Conservation (phyloP, 305 asterid species). For the Andrographis paniculata region DNA sequence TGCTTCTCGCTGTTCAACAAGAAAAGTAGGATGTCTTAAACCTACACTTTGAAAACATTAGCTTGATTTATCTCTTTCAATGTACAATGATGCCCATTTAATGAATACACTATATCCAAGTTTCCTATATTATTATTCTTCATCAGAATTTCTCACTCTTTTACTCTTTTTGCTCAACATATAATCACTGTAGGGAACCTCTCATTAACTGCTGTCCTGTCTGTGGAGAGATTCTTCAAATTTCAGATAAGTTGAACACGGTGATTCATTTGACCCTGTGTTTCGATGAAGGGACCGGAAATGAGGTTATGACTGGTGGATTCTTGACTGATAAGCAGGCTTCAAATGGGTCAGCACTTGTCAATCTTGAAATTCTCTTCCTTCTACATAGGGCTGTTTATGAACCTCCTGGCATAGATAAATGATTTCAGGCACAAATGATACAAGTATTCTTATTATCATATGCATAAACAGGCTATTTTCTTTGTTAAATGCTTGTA, state of each 20-base stretch:
- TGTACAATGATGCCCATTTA: background rate
- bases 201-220: slow-evolving; percentile 93
- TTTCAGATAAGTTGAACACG: slow-evolving; percentile 65
- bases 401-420: no score
- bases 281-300: slow-evolving; percentile 98
- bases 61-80: slow-evolving; percentile 4
- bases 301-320: slow-evolving; percentile 95
- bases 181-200: slow-evolving; percentile 59
- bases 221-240: slow-evolving; percentile 80
- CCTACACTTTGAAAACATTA: background rate
- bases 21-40: slow-evolving; percentile 58
- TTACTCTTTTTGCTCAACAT: slow-evolving; percentile 11
- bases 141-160: slow-evolving; percentile 10
- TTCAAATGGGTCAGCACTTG: slow-evolving; percentile 72
- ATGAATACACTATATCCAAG: slow-evolving; percentile 8
- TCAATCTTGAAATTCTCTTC: slow-evolving; percentile 11
- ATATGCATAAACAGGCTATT: no score
- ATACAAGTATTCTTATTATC: no score
- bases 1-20: slow-evolving; percentile 83
- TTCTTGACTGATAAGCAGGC: slow-evolving; percentile 98
- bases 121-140: slow-evolving; percentile 8
- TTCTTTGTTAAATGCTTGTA: no score
- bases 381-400: no score
- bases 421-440: no score
- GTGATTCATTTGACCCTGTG: slow-evolving; percentile 90